Base-by-base conservation (phyloP, 495 filamentous ascomycete species). In the Chaetomium fimeti region DNA sequence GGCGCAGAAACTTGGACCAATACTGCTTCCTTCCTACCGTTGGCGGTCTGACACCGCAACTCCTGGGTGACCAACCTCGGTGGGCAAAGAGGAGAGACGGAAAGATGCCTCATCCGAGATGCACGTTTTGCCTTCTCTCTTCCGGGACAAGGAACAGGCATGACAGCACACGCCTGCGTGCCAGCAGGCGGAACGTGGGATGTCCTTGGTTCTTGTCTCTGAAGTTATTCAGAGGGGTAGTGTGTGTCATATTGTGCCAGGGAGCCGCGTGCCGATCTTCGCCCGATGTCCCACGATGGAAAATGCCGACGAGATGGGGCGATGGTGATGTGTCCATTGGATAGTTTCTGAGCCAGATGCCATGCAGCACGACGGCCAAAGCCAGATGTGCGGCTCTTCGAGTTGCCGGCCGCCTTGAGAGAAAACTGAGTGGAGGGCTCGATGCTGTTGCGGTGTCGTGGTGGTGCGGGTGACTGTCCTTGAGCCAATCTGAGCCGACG, bases 251-350 rank as follows among this genome's bases (percentile, higher is more conserved):
- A 1, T 40, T 8, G n/a, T 57, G 36, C 54, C 54, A 43, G 27
- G 47, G 52, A 57, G 63, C 53, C 62, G 67, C 64, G 52, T 64
- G 70, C 61, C 60, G 68, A 70, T 72, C 70, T 51, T 49, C 36
- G 45, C 16, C 48, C 24, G 45, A 45, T 59, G 51, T 61, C 57
- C 57, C 60, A 52, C 58, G 63, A 36, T 36, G 5, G 28, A 36
- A 32, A 61, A 62, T 18, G 36, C 7, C 53, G 60, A 55, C 51
- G 66, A 29, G 58, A 55, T 43, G 42, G n/a, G 15, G 42, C 18
- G 28, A 51, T 60, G 65, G 40, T 66, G 65, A 63, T 27, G 47
- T 57, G 51, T 43, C 57, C 42, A 61, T 66, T 64, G 61, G 45
- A 40, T 43, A 6, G 56, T 55, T 57, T 9, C 36, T 67, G 66